Evolutionary conservation across 257 asterid genomes (phyloP).

Genomic region (Petunia secreta): DNA sequence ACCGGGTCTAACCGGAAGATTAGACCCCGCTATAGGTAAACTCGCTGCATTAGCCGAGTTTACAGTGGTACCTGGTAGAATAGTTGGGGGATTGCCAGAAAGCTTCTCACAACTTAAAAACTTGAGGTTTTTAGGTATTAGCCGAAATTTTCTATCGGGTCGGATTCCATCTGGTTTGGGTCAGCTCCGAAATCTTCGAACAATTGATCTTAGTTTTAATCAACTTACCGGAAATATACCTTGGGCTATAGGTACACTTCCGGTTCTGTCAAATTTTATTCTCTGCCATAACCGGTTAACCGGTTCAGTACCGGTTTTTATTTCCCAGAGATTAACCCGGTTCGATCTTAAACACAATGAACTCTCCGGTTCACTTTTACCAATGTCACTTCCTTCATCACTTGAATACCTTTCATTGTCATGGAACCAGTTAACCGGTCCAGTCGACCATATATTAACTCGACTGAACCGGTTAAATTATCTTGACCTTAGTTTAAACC

Average conservation of each 20-base stretch:
- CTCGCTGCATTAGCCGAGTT: constrained; percentile 73
- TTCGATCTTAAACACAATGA: constrained; percentile 76
- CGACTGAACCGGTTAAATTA: constrained; percentile 59
- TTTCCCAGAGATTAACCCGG: constrained; percentile 63
- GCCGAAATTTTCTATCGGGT: constrained; percentile 77
- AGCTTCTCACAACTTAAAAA: constrained; percentile 55
- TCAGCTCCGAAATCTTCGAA: constrained; percentile 58
- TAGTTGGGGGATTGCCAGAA: constrained; percentile 67
- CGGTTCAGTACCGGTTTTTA: constrained; percentile 68
- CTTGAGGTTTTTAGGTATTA: constrained; percentile 65
- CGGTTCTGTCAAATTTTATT: constrained; percentile 66
- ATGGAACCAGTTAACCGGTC: constrained; percentile 72
- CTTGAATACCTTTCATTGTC: constrained; percentile 74
- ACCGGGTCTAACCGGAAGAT: constrained; percentile 66
- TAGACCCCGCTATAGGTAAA: constrained; percentile 78
- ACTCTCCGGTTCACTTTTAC: constrained; percentile 66
- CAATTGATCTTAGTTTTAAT: constrained; percentile 85
- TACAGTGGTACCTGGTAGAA: constrained; percentile 83
- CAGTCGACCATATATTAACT: constrained; percentile 54
- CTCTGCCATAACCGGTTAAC: constrained; percentile 69
- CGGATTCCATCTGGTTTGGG: constrained; percentile 65
- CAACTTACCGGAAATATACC: constrained; percentile 63
- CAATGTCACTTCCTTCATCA: constrained; percentile 67
- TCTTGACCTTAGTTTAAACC: constrained; percentile 79
- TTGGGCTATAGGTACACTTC: constrained; percentile 54